phyloP scores from a whole-genome alignment of 2,329 filamentous ascomycete genomes.

The Cordyceps javanica region DNA sequence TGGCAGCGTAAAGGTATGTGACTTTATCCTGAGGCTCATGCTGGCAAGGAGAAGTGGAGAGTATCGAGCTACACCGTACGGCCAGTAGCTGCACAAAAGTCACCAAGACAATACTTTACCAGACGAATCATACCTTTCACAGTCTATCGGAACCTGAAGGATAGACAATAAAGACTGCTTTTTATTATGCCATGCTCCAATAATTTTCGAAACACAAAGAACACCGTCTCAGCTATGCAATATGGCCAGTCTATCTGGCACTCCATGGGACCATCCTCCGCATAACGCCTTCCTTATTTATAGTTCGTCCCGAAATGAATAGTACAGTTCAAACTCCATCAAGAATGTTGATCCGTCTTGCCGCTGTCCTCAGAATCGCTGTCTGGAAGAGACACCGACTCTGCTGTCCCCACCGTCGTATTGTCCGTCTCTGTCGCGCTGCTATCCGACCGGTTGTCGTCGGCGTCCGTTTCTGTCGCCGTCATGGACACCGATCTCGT shows the following conservation, averaged over 20 bases:
- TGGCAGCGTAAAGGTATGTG: too few species aligned
- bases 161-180: not conserved
- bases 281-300: not conserved
- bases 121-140: too few species aligned
- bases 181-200: not conserved
- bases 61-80: too few species aligned
- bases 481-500: not conserved
- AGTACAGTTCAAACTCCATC: not conserved
- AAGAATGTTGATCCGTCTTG: not conserved
- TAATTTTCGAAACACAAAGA: not conserved
- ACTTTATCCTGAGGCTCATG: too few species aligned
- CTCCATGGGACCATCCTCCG: not conserved
- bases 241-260: not conserved
- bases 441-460: not conserved
- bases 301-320: not conserved
- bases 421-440: conserved; percentile 8
- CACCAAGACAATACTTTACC: too few species aligned
- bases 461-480: not conserved
- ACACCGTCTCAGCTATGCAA: not conserved
- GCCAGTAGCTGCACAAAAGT: too few species aligned
- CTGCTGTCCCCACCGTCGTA: conserved; percentile 6
- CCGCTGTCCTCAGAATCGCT: not conserved
- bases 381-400: not conserved
- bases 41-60: too few species aligned
- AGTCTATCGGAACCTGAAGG: too few species aligned